Conservation (phyloP, 441 rosid species). For the Lepidium campestre region DNA sequence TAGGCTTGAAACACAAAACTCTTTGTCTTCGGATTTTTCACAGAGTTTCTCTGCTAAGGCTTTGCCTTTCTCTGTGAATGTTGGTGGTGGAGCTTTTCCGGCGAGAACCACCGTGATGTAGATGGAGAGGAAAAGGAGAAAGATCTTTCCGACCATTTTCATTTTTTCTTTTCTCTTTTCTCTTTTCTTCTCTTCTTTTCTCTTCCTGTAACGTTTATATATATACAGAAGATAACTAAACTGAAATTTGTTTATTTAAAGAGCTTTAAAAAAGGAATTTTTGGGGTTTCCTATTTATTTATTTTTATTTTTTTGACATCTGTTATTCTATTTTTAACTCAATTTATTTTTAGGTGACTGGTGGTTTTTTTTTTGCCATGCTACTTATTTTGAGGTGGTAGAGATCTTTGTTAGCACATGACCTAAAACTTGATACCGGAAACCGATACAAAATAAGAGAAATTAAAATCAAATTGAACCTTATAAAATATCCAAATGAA, state of each 20-base stretch:
- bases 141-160: slow-evolving; percentile 31
- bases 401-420: not conserved
- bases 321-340: slow-evolving; percentile 12
- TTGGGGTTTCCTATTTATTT: slow-evolving; percentile 10
- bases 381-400: not conserved
- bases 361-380: slow-evolving; percentile 11
- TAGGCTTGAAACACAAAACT: slow-evolving; percentile 25
- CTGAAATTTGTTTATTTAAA: slow-evolving; percentile 6
- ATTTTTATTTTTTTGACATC: not conserved
- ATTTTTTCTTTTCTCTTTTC: not conserved
- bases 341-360: slow-evolving; percentile 12
- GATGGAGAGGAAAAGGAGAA: slow-evolving; percentile 40
- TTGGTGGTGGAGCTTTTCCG: slow-evolving; percentile 32
- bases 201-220: slow-evolving; percentile 3
- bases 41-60: slow-evolving; percentile 24
- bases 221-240: not conserved
- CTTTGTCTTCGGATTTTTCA: slow-evolving; percentile 28
- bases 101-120: slow-evolving; percentile 31
- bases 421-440: too few relatives aligned
- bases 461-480: too few relatives aligned
- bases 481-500: too few relatives aligned
- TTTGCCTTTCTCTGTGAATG: slow-evolving; percentile 28
- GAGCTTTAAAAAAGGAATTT: not conserved
- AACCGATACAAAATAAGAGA: too few relatives aligned
- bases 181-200: not conserved